phyloP scores from a whole-genome alignment of 2,329 filamentous ascomycete genomes.

The Rhinocladiella similis region DNA sequence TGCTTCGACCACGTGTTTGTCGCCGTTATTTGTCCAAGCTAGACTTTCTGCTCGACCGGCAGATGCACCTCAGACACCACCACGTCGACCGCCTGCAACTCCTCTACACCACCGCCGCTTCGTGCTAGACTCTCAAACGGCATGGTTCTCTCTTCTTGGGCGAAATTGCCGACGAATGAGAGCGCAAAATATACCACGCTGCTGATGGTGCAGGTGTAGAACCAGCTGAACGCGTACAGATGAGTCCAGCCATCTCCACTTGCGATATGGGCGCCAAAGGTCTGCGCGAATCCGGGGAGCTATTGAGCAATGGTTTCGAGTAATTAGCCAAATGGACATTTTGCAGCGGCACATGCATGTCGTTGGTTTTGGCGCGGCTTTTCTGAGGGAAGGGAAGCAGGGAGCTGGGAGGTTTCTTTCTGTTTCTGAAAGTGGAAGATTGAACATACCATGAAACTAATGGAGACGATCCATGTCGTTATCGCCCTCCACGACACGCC shows the following conservation, averaged over 20 bases:
- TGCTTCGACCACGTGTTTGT: no score
- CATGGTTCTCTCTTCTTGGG: slow-evolving; percentile 12
- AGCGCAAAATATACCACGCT: slow-evolving; percentile 17
- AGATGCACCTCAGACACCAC: slow-evolving; percentile 13
- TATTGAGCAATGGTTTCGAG: background rate
- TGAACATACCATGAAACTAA: slow-evolving; percentile 11
- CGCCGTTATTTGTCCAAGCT: no score
- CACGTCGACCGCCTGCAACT: slow-evolving; percentile 5
- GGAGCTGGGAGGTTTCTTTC: no score
- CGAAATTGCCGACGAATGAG: slow-evolving; percentile 10
- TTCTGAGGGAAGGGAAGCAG: no score
- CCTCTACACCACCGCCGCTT: background rate
- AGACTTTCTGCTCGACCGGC: slow-evolving; percentile 10
- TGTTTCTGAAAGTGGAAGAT: background rate
- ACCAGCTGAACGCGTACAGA: slow-evolving; percentile 17
- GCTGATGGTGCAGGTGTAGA: slow-evolving; percentile 17
- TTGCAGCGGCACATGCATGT: no score
- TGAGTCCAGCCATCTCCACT: slow-evolving; percentile 8
- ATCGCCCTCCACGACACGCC: slow-evolving; percentile 56
- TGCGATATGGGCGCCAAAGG: slow-evolving; percentile 6
- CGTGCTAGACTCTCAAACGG: slow-evolving; percentile 13
- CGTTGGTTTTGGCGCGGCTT: no score
- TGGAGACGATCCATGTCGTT: slow-evolving; percentile 53
- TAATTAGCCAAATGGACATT: no score
- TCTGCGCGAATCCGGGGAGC: slow-evolving; percentile 16